Conservation (phyloP, 2,329 filamentous ascomycete species). For the Penicillium capsulatum region DNA sequence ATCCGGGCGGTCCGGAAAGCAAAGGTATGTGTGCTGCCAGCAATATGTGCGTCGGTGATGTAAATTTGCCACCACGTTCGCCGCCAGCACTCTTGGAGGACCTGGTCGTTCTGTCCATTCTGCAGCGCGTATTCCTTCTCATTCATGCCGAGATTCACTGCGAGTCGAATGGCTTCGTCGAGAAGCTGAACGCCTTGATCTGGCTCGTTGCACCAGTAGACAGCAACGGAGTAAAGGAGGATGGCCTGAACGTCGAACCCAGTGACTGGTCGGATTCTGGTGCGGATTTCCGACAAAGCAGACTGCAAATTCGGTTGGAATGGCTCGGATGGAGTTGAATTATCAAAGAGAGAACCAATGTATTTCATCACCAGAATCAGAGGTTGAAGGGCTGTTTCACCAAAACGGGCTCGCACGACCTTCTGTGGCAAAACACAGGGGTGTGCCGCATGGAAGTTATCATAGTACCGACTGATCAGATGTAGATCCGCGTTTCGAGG, state of each 20-base stretch:
- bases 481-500: background rate
- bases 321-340: constrained; percentile 16
- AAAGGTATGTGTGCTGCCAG: constrained; percentile 50
- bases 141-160: constrained; percentile 24
- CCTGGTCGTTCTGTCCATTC: constrained; percentile 51
- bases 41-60: constrained; percentile 71
- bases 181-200: constrained; percentile 16
- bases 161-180: constrained; percentile 19
- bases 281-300: constrained; percentile 4
- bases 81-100: constrained; percentile 45
- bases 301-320: constrained; percentile 17
- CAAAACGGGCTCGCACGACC: constrained; percentile 16
- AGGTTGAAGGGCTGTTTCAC: constrained; percentile 13
- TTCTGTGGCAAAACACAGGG: constrained; percentile 26
- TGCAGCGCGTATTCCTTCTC: constrained; percentile 31
- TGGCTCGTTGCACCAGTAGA: constrained; percentile 26
- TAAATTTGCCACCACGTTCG: constrained; percentile 48
- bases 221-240: constrained; percentile 25
- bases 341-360: constrained; percentile 26
- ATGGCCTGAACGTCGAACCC: constrained; percentile 21
- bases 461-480: constrained; percentile 29
- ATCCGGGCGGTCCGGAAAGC: constrained; percentile 22
- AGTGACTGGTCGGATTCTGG: constrained; percentile 13
- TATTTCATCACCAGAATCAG: constrained; percentile 28
- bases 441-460: constrained; percentile 30